These are phyloP conservation scores for Calonectria ilicicola DNA, from an alignment of 2,329 filamentous ascomycete species.

Conservation along the genomic window DNA sequence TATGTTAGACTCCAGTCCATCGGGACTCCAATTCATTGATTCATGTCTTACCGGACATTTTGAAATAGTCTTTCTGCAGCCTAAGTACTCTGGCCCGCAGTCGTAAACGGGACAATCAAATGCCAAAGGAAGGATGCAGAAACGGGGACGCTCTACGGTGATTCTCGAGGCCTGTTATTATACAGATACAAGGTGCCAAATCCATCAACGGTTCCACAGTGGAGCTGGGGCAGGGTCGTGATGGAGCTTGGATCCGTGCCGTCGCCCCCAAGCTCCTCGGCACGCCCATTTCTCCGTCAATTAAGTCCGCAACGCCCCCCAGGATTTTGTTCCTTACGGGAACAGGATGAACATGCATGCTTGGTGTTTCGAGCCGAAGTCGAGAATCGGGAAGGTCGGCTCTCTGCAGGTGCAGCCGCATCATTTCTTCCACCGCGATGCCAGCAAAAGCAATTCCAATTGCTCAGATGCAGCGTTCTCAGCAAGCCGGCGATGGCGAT, in stretches of 20 bases:
- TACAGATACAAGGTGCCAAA: background rate
- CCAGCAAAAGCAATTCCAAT: no score
- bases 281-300: background rate
- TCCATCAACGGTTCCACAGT: background rate
- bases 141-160: background rate
- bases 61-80: background rate
- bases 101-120: constrained; percentile 1
- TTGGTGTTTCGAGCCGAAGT: background rate
- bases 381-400: background rate
- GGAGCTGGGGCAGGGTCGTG: background rate
- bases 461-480: background rate
- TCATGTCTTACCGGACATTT: background rate
- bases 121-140: background rate
- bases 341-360: background rate
- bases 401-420: background rate
- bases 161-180: background rate
- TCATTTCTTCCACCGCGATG: no score
- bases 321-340: background rate
- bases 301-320: background rate
- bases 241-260: background rate
- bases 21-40: background rate
- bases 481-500: background rate
- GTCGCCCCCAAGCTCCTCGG: background rate
- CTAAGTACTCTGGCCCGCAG: background rate
- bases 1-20: background rate